These are phyloP conservation scores for Geotrichum ghanense DNA, from an alignment of 805 yeast species.

Conservation along the genomic window DNA sequence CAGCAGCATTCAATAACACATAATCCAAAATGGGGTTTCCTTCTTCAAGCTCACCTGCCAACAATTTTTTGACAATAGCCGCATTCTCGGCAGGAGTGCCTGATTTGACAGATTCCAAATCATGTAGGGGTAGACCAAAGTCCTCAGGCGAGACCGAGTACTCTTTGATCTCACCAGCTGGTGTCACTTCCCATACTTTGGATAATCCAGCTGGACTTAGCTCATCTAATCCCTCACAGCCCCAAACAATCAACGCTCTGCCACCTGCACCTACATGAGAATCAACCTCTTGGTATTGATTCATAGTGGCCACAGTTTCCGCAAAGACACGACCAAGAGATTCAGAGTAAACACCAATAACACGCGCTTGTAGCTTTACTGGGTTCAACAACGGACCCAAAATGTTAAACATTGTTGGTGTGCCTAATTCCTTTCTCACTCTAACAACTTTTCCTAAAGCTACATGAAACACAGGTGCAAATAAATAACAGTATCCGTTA, in stretches of 20 bases:
- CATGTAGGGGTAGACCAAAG: constrained; percentile 71
- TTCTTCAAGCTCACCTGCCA: constrained; percentile 31
- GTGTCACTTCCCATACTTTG: constrained; percentile 63
- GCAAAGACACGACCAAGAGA: constrained; percentile 76
- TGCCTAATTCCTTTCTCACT: constrained; percentile 66
- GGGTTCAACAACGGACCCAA: constrained; percentile 94
- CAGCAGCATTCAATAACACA: constrained; percentile 82
- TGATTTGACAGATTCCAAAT: constrained; percentile 55
- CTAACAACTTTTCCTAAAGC: constrained; percentile 67
- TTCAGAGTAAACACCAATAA: constrained; percentile 82
- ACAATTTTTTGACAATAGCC: constrained; percentile 35
- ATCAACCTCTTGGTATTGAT: constrained; percentile 21
- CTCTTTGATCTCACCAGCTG: constrained; percentile 23
- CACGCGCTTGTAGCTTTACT: constrained; percentile 64
- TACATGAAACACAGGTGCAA: constrained; percentile 91
- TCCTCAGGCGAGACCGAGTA: constrained; percentile 43
- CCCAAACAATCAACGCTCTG: constrained; percentile 80
- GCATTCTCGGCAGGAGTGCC: constrained; percentile 90
- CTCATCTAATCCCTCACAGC: constrained; percentile 85
- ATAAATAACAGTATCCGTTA: constrained; percentile 52
- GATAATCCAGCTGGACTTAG: constrained; percentile 83
- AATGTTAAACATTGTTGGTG: constrained; percentile 89
- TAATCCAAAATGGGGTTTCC: constrained; percentile 67
- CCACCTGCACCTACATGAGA: constrained; percentile 31
- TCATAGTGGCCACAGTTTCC: constrained; percentile 58